A percentile compares a stretch with the other conserved stretches of the same genome.
Conservation (phyloP, 2,329 filamentous ascomycete genomes). For the Clarireedia monteithiana region DNA sequence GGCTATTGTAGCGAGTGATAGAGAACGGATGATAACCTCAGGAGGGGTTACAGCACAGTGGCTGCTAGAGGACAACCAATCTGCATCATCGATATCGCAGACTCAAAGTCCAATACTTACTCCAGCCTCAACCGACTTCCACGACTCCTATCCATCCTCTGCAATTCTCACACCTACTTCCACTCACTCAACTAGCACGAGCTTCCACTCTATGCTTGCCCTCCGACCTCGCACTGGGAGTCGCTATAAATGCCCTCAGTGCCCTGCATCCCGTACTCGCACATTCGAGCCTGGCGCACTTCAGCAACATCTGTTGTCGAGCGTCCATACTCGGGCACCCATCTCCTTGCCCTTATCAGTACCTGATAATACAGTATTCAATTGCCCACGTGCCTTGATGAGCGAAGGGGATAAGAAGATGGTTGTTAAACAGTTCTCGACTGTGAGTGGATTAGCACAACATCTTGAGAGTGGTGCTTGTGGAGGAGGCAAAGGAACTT, state of each 20-base stretch:
- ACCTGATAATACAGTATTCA: too few species aligned
- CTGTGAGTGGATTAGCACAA: constrained; percentile 9
- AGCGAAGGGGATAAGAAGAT: constrained; percentile 5
- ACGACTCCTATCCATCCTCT: constrained; percentile 12
- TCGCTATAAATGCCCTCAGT: not conserved
- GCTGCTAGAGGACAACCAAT: constrained; percentile 5
- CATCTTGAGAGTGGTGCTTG: constrained; percentile 14
- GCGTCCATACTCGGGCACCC: too few species aligned
- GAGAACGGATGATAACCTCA: too few species aligned
- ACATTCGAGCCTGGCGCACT: too few species aligned
- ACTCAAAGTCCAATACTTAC: constrained; percentile 12
- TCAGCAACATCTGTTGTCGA: too few species aligned
- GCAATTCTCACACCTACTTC: constrained; percentile 7
- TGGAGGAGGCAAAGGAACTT: constrained; percentile 8
- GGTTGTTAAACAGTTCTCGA: constrained; percentile 8
- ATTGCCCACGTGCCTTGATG: constrained; percentile 10
- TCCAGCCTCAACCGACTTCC: constrained; percentile 11
- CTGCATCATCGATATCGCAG: constrained; percentile 11
- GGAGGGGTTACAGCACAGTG: constrained; percentile 3
- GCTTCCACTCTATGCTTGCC: constrained; percentile 4
- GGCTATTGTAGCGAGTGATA: too few species aligned
- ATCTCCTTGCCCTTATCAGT: too few species aligned
- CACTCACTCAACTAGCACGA: constrained; percentile 9
- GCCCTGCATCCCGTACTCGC: too few species aligned
- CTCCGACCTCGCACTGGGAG: not conserved